Percentiles rank a stretch among this genome's conserved stretches.
Evolutionary conservation across 164 flowering plant species (phyloP).

Genomic region (Aristolochia fimbriata): DNA sequence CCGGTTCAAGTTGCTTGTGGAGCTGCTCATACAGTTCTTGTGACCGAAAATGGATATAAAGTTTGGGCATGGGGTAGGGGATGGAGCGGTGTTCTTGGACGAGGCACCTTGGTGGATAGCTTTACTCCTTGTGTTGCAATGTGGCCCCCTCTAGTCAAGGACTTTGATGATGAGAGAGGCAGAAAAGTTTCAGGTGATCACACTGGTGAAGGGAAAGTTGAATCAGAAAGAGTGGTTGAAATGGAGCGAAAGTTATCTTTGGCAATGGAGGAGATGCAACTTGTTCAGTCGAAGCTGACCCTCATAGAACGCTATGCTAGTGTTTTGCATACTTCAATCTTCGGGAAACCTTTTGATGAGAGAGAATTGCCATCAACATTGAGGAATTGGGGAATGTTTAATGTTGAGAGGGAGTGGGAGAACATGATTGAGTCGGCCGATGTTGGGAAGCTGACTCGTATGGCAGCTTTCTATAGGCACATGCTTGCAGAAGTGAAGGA

Average conservation of each 20-base stretch:
- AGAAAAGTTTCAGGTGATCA: slow-evolving; percentile 8
- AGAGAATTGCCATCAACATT: slow-evolving; percentile 49
- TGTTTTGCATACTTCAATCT: slow-evolving; percentile 65
- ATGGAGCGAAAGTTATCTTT: slow-evolving; percentile 30
- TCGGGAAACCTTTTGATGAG: slow-evolving; percentile 61
- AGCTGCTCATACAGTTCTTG: slow-evolving; percentile 82
- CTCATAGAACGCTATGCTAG: slow-evolving; percentile 59
- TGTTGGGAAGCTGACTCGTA: slow-evolving; percentile 33
- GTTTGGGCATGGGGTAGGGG: slow-evolving; percentile 94
- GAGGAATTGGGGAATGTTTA: slow-evolving; percentile 37
- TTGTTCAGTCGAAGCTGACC: slow-evolving; percentile 46
- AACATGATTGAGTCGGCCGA: slow-evolving; percentile 67
- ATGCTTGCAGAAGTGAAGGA: slow-evolving; percentile 74
- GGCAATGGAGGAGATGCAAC: slow-evolving; percentile 48
- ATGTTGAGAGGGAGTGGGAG: slow-evolving; percentile 74
- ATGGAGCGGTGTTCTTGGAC: slow-evolving; percentile 75
- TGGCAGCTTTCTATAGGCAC: slow-evolving; percentile 63
- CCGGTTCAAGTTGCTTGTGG: slow-evolving; percentile 84
- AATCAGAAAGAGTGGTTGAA: slow-evolving; percentile 19
- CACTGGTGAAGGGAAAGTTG: slow-evolving; percentile 8
- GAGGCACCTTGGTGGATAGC: slow-evolving; percentile 43
- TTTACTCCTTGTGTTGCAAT: slow-evolving; percentile 39
- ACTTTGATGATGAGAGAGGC: slow-evolving; percentile 24
- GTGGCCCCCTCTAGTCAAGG: slow-evolving; percentile 65
- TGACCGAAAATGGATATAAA: slow-evolving; percentile 45